Evolutionary conservation across 352 stramenopile species (phyloP).

Genomic region (Globisporangium sylvaticum): DNA sequence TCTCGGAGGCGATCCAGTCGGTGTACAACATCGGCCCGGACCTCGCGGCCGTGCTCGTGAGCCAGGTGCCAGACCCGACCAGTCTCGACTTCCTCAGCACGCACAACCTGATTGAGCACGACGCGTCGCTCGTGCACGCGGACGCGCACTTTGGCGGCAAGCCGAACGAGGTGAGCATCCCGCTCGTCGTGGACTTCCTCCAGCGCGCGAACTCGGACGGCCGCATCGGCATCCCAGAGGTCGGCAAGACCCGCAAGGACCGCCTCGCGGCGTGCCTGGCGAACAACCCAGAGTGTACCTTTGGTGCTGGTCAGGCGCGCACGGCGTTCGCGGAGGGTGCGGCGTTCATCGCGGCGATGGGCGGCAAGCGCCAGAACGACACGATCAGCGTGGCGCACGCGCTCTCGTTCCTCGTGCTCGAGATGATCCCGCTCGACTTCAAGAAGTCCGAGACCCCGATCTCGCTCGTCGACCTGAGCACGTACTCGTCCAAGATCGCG

Average conservation of each 20-base stretch:
- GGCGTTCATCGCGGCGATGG: conserved; percentile 30
- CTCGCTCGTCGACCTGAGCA: conserved; percentile 19
- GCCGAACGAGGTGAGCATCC: conserved; percentile 25
- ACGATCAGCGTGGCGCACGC: conserved; percentile 26
- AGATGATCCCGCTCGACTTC: conserved; percentile 34
- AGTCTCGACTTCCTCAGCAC: conserved; percentile 19
- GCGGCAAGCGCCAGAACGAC: conserved; percentile 29
- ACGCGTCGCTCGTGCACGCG: conserved; percentile 45
- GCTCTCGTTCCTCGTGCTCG: conserved; percentile 30
- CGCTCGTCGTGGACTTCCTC: conserved; percentile 32
- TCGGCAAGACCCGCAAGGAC: conserved; percentile 30
- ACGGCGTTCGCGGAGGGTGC: conserved; percentile 32
- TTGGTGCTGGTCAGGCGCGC: conserved; percentile 26
- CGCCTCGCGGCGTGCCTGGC: conserved; percentile 24
- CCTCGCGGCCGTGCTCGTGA: conserved; percentile 11
- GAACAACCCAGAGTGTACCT: conserved; percentile 35
- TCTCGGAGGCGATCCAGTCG: conserved; percentile 13
- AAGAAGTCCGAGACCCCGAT: conserved; percentile 18
- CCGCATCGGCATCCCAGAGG: conserved; percentile 27
- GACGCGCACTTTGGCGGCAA: conserved; percentile 42
- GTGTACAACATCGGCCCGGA: conserved; percentile 21
- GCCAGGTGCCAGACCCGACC: conserved; percentile 6
- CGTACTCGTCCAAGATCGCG: conserved; percentile 25
- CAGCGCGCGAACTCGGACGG: conserved; percentile 16
- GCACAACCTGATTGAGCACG: conserved; percentile 44